Percentiles rank a stretch among this genome's conserved stretches.
These are phyloP conservation scores for Megacollybia marginata DNA, from an alignment of 768 basidiomycete genomes.

Conservation along the genomic window DNA sequence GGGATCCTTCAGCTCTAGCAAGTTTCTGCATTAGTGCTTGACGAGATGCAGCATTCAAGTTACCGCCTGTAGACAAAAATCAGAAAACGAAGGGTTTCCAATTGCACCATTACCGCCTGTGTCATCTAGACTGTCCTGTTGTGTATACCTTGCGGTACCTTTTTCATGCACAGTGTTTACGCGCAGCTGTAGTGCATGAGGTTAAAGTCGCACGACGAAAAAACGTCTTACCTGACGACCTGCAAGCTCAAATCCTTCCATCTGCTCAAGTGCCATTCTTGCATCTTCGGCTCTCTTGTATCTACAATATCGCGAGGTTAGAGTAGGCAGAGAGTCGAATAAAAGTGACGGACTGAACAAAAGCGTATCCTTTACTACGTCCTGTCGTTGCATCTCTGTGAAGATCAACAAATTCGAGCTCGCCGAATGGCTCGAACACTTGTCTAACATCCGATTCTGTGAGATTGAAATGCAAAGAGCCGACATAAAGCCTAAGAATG, in stretches of 20 bases:
- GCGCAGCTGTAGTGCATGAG: constrained; percentile 46
- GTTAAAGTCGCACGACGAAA: constrained; percentile 6
- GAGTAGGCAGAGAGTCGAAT: background rate
- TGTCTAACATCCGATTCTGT: constrained; percentile 96
- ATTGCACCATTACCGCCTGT: constrained; percentile 56
- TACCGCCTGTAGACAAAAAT: constrained; percentile 60
- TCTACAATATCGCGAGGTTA: constrained; percentile 28
- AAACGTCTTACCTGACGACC: constrained; percentile 69
- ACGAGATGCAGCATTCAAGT: constrained; percentile 95
- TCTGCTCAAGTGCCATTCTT: constrained; percentile 94
- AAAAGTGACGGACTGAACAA: constrained; percentile 74
- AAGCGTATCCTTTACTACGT: constrained; percentile 95
- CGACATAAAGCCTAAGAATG: constrained; percentile 78
- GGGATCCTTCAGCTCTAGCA: constrained; percentile 80
- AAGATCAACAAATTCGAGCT: constrained; percentile 96
- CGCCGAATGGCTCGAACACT: constrained; percentile 98
- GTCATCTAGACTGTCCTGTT: constrained; percentile 82
- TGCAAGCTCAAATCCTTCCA: constrained; percentile 98
- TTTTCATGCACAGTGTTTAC: constrained; percentile 93
- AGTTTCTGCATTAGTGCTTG: constrained; percentile 99
- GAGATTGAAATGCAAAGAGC: constrained; percentile 93
- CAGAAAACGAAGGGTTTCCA: background rate
- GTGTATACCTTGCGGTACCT: constrained; percentile 67
- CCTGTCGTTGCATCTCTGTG: constrained; percentile 93
- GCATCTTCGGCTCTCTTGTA: constrained; percentile 91